A percentile compares a stretch with the other conserved stretches of the same genome.
Evolutionary conservation across 176 grass and related monocot species (phyloP).

Genomic region (Juncus inflexus): DNA sequence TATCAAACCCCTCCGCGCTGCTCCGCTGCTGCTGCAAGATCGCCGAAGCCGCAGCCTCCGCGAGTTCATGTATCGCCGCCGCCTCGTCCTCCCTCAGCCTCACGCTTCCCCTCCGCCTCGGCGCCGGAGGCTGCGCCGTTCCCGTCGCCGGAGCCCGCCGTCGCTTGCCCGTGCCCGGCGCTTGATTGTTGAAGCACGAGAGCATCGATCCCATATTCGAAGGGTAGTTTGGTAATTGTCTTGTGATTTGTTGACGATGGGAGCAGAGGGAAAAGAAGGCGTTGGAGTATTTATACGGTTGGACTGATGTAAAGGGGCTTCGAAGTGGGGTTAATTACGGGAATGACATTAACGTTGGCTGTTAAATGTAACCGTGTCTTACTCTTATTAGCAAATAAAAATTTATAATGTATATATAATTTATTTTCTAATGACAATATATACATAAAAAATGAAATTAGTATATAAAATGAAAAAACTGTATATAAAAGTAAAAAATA

Average conservation of each 20-base stretch:
- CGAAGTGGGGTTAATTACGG: too few species aligned
- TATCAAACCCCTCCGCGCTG: slow-evolving; percentile 47
- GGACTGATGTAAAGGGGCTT: too few species aligned
- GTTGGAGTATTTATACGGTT: too few species aligned
- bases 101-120: slow-evolving; percentile 13
- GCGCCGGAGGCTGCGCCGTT: slow-evolving; percentile 13
- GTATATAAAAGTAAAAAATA: too few species aligned
- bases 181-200: slow-evolving; percentile 55
- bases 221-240: background rate
- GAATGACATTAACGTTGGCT: too few species aligned
- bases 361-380: too few species aligned
- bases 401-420: too few species aligned
- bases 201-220: slow-evolving; percentile 51
- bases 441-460: too few species aligned
- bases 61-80: slow-evolving; percentile 62
- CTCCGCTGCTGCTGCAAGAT: slow-evolving; percentile 45
- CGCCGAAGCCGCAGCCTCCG: slow-evolving; percentile 66
- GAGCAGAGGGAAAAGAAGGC: too few species aligned
- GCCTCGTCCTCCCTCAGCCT: slow-evolving; percentile 37
- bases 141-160: slow-evolving; percentile 10
- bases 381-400: too few species aligned
- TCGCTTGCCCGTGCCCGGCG: slow-evolving; percentile 19
- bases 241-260: background rate
- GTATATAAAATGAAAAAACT: too few species aligned
- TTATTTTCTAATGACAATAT: too few species aligned